Percentiles rank a stretch among this genome's conserved stretches.
phyloP scores from a whole-genome alignment of 768 basidiomycete genomes.

The Lactifluus echinatus region DNA sequence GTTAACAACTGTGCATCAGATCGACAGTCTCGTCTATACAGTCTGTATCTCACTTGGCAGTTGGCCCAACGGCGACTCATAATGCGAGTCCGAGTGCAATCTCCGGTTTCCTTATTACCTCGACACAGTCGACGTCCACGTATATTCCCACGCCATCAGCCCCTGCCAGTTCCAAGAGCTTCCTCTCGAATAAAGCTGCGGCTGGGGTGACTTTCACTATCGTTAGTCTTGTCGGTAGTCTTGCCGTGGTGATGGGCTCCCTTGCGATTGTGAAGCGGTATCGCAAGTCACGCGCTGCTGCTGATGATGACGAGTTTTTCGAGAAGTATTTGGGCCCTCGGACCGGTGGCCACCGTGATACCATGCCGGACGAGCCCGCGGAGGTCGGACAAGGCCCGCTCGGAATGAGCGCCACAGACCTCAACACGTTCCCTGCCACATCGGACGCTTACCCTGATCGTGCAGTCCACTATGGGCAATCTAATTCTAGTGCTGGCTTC shows the following conservation, averaged over 20 bases:
- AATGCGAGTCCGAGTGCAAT: not conserved
- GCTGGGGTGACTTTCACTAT: constrained; percentile 24
- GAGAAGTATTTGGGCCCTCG: constrained; percentile 7
- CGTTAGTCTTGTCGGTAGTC: constrained; percentile 16
- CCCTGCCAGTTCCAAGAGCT: not conserved
- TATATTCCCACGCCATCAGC: not conserved
- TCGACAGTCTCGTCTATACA: not conserved
- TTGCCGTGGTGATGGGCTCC: not conserved
- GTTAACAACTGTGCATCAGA: not conserved
- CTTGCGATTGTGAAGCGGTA: not conserved
- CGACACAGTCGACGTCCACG: not conserved
- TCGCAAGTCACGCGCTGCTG: not conserved
- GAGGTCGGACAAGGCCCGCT: constrained; percentile 10
- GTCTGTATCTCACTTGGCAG: not conserved
- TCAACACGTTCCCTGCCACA: not conserved
- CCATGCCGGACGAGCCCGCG: not conserved
- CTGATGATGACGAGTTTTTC: constrained; percentile 4
- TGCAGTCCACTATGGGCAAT: constrained; percentile 10
- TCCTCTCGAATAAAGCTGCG: constrained; percentile 15
- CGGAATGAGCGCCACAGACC: not conserved
- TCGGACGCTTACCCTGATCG: constrained; percentile 18
- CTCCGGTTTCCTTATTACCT: not conserved
- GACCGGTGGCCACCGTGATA: not conserved
- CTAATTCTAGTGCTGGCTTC: not conserved
- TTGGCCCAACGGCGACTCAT: not conserved